Evolutionary conservation across 495 filamentous ascomycete species (phyloP).

Genomic region (Elasticomyces elasticus): DNA sequence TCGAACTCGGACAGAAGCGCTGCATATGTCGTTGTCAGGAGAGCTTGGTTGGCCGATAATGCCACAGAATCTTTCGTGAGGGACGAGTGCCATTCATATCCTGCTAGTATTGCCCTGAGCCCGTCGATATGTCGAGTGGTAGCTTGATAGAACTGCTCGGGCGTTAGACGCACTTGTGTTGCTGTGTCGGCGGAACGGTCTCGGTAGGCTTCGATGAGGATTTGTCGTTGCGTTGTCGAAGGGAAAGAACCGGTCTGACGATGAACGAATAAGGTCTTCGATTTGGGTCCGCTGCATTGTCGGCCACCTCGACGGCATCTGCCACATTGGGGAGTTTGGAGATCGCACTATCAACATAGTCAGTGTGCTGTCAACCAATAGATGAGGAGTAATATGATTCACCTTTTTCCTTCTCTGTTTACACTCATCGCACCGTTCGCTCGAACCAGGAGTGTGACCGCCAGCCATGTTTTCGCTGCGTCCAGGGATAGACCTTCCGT

Average conservation of each 20-base stretch:
- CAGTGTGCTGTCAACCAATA: too few species aligned
- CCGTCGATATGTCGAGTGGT: background rate
- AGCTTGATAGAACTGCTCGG: background rate
- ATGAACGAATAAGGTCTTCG: background rate
- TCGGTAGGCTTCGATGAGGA: background rate
- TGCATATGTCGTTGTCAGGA: background rate
- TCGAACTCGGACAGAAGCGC: background rate
- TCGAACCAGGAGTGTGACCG: background rate
- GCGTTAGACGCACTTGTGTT: background rate
- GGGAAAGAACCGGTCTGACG: background rate
- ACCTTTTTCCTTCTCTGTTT: background rate
- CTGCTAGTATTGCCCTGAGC: background rate
- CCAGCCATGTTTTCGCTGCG: background rate
- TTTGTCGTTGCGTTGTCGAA: background rate
- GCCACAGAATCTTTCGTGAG: background rate
- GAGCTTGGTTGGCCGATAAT: background rate
- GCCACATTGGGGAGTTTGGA: background rate
- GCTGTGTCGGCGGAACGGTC: background rate
- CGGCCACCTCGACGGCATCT: background rate
- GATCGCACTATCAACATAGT: too few species aligned
- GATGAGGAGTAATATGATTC: too few species aligned
- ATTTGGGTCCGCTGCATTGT: background rate
- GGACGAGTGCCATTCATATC: background rate
- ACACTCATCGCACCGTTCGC: background rate
- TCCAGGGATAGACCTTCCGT: too few species aligned